Conservation (phyloP, 768 basidiomycete genomes). For the Phylloporus rhodoxanthus region DNA sequence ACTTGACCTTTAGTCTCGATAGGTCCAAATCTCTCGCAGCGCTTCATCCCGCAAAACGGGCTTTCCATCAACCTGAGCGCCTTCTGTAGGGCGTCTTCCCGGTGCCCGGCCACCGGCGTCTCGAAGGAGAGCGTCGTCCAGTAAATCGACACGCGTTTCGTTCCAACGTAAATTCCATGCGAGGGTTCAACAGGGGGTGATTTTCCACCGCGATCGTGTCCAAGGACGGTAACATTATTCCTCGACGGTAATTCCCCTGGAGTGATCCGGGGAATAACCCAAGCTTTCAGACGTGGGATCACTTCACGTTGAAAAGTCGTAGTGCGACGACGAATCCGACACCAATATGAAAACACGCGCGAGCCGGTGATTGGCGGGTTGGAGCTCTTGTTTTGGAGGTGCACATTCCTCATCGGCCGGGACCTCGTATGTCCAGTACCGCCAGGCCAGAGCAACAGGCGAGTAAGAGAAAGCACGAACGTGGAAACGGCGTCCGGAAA, state of each 20-base stretch:
- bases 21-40: conserved; percentile 17
- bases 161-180: conserved; percentile 22
- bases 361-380: conserved; percentile 27
- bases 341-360: conserved; percentile 24
- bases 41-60: conserved; percentile 16
- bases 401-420: conserved; percentile 10
- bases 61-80: conserved; percentile 23
- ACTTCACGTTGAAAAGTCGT: conserved; percentile 22
- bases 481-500: conserved; percentile 27
- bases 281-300: conserved; percentile 26
- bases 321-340: conserved; percentile 27
- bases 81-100: conserved; percentile 24
- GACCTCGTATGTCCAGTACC: conserved; percentile 22
- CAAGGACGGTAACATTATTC: conserved; percentile 14
- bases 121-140: conserved; percentile 16
- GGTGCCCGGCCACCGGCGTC: conserved; percentile 8
- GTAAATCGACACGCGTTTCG: conserved; percentile 20
- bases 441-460: conserved; percentile 21
- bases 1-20: not conserved
- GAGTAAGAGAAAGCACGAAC: conserved; percentile 12
- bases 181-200: conserved; percentile 15
- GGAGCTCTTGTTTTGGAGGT: conserved; percentile 19
- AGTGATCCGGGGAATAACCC: conserved; percentile 28
- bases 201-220: conserved; percentile 25
- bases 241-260: conserved; percentile 18